phyloP scores from a whole-genome alignment of 768 basidiomycete species.

The Zangia roseola region DNA sequence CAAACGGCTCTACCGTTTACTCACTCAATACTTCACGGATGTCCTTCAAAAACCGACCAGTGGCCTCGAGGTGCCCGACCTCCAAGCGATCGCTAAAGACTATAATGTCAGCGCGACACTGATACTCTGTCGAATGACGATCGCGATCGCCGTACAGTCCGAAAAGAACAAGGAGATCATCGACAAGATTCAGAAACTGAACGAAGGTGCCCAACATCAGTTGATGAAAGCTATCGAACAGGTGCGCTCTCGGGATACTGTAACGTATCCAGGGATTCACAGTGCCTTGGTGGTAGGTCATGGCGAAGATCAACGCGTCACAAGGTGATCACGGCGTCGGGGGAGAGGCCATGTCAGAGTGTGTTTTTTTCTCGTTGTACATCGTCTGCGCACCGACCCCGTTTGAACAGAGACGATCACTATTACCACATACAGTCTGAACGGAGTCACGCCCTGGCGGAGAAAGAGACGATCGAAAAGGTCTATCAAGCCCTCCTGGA shows the following conservation, averaged over 20 bases:
- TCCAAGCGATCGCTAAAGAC: conserved; percentile 84
- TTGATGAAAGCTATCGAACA: conserved; percentile 95
- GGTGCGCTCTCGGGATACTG: conserved; percentile 42
- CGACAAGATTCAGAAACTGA: conserved; percentile 81
- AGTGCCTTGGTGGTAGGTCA: conserved; percentile 48
- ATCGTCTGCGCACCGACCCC: conserved; percentile 8
- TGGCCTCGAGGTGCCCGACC: conserved; percentile 81
- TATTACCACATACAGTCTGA: conserved; percentile 85
- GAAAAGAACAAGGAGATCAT: conserved; percentile 88
- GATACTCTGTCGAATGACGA: conserved; percentile 74
- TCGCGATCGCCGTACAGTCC: conserved; percentile 87
- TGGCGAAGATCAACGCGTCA: conserved; percentile 64
- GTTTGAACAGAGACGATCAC: conserved; percentile 69
- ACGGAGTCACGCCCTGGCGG: conserved; percentile 68
- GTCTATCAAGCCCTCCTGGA: conserved; percentile 73
- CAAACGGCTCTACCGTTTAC: conserved; percentile 82
- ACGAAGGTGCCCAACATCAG: conserved; percentile 80
- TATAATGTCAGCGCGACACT: conserved; percentile 62
- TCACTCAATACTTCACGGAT: conserved; percentile 86
- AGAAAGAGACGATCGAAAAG: conserved; percentile 86
- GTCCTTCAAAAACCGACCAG: conserved; percentile 77
- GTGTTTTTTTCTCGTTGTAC: conserved; percentile 29
- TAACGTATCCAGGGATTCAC: not conserved
- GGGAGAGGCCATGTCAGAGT: conserved; percentile 77
- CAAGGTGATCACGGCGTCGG: conserved; percentile 45